Conservation (phyloP, 768 basidiomycete species). For the Suillus luteus region DNA sequence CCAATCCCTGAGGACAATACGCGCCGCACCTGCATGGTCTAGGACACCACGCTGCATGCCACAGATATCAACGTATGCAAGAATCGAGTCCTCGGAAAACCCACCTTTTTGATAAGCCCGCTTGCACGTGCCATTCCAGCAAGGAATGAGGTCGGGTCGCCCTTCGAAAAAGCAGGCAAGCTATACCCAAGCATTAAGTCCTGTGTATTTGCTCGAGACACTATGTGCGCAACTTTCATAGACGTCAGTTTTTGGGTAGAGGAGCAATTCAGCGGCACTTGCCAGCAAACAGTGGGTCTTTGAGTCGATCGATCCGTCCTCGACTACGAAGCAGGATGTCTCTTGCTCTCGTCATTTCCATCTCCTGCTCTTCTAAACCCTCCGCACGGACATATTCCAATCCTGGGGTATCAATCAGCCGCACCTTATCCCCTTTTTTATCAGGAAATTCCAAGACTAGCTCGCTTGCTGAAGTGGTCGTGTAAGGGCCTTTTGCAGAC, state of each 20-base stretch:
- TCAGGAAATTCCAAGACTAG: slow-evolving; percentile 51
- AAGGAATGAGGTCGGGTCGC: slow-evolving; percentile 73
- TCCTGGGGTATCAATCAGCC: slow-evolving; percentile 89
- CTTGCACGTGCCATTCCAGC: slow-evolving; percentile 73
- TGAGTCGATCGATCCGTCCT: slow-evolving; percentile 83
- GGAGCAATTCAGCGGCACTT: slow-evolving; percentile 31
- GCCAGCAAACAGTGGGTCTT: slow-evolving; percentile 76
- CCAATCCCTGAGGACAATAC: slow-evolving; percentile 86
- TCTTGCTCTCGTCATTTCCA: slow-evolving; percentile 40
- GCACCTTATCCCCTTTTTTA: slow-evolving; percentile 43
- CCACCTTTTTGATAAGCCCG: slow-evolving; percentile 77
- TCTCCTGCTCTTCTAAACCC: slow-evolving; percentile 33
- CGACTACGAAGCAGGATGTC: slow-evolving; percentile 81
- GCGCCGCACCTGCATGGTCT: slow-evolving; percentile 75
- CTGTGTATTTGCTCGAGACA: slow-evolving; percentile 66
- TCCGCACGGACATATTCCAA: slow-evolving; percentile 50
- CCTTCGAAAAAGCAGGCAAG: slow-evolving; percentile 73
- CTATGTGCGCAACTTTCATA: slow-evolving; percentile 62
- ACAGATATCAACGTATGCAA: slow-evolving; percentile 15
- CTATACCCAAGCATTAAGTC: slow-evolving; percentile 91
- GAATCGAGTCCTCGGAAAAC: slow-evolving; percentile 16
- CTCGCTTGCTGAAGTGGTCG: slow-evolving; percentile 74
- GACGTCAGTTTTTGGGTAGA: slow-evolving; percentile 18
- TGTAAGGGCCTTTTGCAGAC: slow-evolving; percentile 55
- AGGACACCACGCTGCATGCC: slow-evolving; percentile 61